Base-by-base conservation (phyloP, 2,329 filamentous ascomycete genomes). In the Venturia pyrina region DNA sequence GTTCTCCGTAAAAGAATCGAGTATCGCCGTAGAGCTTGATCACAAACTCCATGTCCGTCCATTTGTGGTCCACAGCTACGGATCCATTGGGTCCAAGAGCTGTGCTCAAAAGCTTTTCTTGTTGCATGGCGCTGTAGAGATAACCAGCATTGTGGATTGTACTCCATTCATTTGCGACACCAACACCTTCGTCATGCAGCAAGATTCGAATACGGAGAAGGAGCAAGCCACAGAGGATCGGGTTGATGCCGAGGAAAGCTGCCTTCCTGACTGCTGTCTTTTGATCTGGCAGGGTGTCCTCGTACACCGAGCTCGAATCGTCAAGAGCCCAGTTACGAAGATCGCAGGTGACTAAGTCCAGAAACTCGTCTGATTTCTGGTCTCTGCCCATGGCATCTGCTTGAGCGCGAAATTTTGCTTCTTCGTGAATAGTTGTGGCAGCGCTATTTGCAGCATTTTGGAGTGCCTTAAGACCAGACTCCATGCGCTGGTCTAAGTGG, bases 101-200 rank as follows among this genome's bases (percentile, higher is more conserved):
- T n/a, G 28, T 28, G 40, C 6, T 13, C 21, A 34, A 5, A 19
- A 43, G 41, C n/a, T 44, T 37, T 21, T 63, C 61, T 43, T 46
- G 41, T 48, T 63, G 61, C 17, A 63, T 63, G 13, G 61, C 61
- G 24, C n/a, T 63, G 43, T 63, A 63, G 34, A 63, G 40, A n/a
- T 46, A 32, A 19, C 34, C 62, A n/a, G 62, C 62, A 37, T 63
- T 24, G 19, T 44, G 28, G 13, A 40, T 44, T 24, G 62, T 50
- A 28, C 62, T 32, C 62, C 41, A 50, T 43, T 40, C 62, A 17
- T 63, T 63, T 11, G 24, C 43, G 28, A 63, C 34, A 63, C 37
- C 24, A 21, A 63, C 10, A 43, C 62, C 43, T 37, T 43, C 28
- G 2, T 63, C 62, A 11, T 50, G 41, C 6, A 63, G 19, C 17